Evolutionary conservation across 208 protist species (phyloP), one percentile per base, ranked within the genome.

Genomic region (Leishmania guyanensis): DNA sequence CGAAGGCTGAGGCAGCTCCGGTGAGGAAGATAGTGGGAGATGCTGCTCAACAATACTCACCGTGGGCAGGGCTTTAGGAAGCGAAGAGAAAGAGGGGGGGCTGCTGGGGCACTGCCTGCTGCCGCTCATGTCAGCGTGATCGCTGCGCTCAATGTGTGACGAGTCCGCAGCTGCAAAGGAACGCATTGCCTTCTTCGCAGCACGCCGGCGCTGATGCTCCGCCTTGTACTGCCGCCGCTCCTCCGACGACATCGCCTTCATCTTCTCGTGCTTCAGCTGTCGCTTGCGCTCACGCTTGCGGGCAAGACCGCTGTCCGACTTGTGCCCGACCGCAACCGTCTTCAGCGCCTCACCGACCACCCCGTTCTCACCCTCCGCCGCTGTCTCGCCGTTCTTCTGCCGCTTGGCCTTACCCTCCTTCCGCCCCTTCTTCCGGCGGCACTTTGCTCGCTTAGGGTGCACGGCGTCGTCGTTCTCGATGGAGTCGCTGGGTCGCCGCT

Each of bases 401-500:
- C 71, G 79, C 39, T 79, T 79, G 36, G 56, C 48, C 75, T 60
- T 39, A 12, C 54, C 53, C 60, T 50, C 36, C 72, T 76, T 71
- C 62, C 68, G 78, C 26, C 43, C 39, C 84, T 80, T 81, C 84
- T 84, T 87, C 29, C 86, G 73, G 8, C 81, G 83, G 14, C 86
- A 84, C 79, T 85, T 85, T 17, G 86, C 86, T 17, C 75, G 39
- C 48, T 71, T 83, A n/a, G 76, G 81, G 39, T 86, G 54, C n/a
- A 62, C 78, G 22, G 81, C 80, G n/a, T 86, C 80, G 29, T 75
- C 84, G 17, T 81, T 65, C 54, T 81, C 77, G 10, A 53, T 53
- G 51, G 75, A 78, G 71, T 84, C 81, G 74, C 84, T 68, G 20
- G 46, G 66, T 33, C 64, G 70, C 53, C 70, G 84, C 14, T 56